Percentiles rank a stretch among this genome's conserved stretches.
Evolutionary conservation across 2,329 filamentous ascomycete species (phyloP).

Genomic region (Scopulariopsis brevicaulis): DNA sequence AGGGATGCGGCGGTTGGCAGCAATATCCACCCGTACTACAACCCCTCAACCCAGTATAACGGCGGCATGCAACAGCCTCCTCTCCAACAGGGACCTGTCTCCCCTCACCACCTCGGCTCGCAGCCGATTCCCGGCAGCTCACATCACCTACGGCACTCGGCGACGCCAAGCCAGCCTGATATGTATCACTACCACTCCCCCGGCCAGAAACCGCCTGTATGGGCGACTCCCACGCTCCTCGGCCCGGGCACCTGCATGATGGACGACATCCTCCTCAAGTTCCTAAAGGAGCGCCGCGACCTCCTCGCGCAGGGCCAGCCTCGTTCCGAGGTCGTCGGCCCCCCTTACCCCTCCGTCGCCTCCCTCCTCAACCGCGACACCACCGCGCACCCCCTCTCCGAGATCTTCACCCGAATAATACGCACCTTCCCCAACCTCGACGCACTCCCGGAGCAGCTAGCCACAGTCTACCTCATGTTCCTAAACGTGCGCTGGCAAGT

Average conservation of each 20-base stretch:
- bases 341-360: conserved; percentile 68
- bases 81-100: background rate
- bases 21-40: background rate
- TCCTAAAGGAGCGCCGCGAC: conserved; percentile 57
- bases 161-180: background rate
- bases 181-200: background rate
- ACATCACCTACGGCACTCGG: background rate
- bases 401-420: conserved; percentile 76
- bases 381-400: conserved; percentile 66
- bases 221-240: conserved; percentile 33
- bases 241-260: conserved; percentile 57
- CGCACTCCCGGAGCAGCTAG: conserved; percentile 71
- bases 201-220: conserved; percentile 28
- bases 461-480: conserved; percentile 79
- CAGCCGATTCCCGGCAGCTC: background rate
- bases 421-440: conserved; percentile 72
- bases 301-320: conserved; percentile 55
- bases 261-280: conserved; percentile 70
- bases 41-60: background rate
- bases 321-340: conserved; percentile 57
- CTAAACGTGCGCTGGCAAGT: conserved; percentile 79
- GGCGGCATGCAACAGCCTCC: background rate
- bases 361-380: conserved; percentile 63
- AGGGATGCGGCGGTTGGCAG: background rate
- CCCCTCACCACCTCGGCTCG: background rate